phyloP scores from a whole-genome alignment of 1,284 basidiomycete genomes.

The Trametes polyzona region DNA sequence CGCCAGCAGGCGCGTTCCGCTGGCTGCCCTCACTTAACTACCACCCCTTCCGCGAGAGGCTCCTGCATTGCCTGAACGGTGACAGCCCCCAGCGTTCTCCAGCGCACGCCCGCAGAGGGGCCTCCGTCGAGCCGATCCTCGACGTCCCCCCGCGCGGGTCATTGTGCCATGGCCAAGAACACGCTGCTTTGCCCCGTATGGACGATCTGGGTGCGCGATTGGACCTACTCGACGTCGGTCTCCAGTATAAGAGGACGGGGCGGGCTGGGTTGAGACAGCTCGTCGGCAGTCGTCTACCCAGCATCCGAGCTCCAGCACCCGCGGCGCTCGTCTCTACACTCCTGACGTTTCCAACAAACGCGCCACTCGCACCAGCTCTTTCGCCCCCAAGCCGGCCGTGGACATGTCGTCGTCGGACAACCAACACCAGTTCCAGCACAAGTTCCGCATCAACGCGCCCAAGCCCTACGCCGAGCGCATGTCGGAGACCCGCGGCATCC shows the following conservation, averaged over 20 bases:
- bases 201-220: constrained; percentile 2
- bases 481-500: constrained; percentile 35
- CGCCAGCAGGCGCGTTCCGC: neutral
- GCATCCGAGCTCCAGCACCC: neutral
- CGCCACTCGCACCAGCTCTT: neutral
- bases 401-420: too few relatives aligned
- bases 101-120: neutral
- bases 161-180: constrained; percentile 1
- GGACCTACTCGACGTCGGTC: neutral
- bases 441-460: constrained; percentile 34
- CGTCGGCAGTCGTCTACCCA: neutral
- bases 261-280: too few relatives aligned
- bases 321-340: too few relatives aligned
- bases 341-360: too few relatives aligned
- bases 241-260: neutral
- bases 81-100: neutral
- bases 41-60: neutral
- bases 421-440: constrained; percentile 16
- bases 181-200: neutral
- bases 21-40: constrained; percentile 1
- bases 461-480: constrained; percentile 37
- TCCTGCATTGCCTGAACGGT: constrained; percentile 3
- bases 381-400: too few relatives aligned
- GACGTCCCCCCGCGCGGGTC: constrained; percentile 1
- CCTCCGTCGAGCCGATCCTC: constrained; percentile 15